Base-by-base conservation (phyloP, 2,329 filamentous ascomycete genomes). In the Dactylellina leptospora region DNA sequence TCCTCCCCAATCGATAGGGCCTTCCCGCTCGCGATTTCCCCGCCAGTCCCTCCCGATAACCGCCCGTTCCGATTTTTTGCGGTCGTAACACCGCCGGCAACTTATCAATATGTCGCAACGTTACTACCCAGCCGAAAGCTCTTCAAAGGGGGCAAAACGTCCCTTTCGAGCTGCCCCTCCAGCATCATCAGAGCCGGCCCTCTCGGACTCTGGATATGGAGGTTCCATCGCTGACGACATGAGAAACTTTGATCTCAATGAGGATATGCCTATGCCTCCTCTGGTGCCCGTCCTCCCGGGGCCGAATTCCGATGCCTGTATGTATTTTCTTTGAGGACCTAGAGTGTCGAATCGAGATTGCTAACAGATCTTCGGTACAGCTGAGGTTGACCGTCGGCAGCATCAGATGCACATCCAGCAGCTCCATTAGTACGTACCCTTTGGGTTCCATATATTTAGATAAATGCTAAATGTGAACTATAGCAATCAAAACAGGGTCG, bases 361-460 rank as follows among this genome's bases (percentile, higher is more conserved):
- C 80, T 50, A 78, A 80, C 22, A 83, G 82, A 79, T 82, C 83
- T 75, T 81, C 82, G 42, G 79, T 78, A 80, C 69, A 81, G 82
- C 47, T 81, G 83, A 77, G 82, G 85, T 76, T 74, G 89, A 91
- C 78, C 85, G 85, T 77, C 85, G 86, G 75, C 82, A 85, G 45
- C 87, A 93, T 75, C 89, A 91, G 36, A 90, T 89, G 78, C 91
- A 96, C 80, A 87, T 97, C 51, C 90, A 96, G 78, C 95, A 97
- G 81, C 85, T 97, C 75, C 91, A 91, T 84, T 97, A 96, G 82
- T 83, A 81, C 58, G 81, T 71, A 62, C 44, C 27, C 28, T 61
- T 2, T 50, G 23, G 27, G 22, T 54, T 42, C 30, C 27, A 25
- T 23, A 28, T 33, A 6, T 50, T 38, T 44, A 51, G 23, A 33